These are phyloP conservation scores for Saccharomycodes ludwigii DNA, from an alignment of 805 yeast genomes.

Conservation along the genomic window DNA sequence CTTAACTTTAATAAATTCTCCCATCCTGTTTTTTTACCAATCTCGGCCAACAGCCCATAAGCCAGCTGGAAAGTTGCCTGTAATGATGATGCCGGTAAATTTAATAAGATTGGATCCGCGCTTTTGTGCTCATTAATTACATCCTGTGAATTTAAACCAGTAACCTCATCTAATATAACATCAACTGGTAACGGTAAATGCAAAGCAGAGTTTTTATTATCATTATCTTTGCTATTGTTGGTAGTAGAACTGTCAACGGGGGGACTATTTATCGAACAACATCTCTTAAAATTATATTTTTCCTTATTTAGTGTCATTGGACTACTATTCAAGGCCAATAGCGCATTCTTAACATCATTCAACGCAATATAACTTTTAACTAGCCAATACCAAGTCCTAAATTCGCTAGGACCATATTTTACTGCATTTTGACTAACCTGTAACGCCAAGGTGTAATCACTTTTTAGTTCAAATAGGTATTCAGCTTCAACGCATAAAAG, in stretches of 20 bases:
- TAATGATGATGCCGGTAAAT: slow-evolving; percentile 58
- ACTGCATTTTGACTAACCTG: slow-evolving; percentile 28
- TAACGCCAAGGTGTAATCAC: slow-evolving; percentile 17
- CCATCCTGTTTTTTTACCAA: slow-evolving; percentile 65
- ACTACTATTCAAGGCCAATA: slow-evolving; percentile 62
- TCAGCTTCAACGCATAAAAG: slow-evolving; percentile 20
- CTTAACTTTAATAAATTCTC: slow-evolving; percentile 47
- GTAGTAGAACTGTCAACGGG: too few species aligned
- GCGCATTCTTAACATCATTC: slow-evolving; percentile 59
- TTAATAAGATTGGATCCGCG: slow-evolving; percentile 48
- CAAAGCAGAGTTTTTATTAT: slow-evolving; percentile 27
- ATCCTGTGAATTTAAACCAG: slow-evolving; percentile 52
- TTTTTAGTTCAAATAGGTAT: slow-evolving; percentile 16
- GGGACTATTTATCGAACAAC: too few species aligned
- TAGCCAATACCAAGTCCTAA: slow-evolving; percentile 59
- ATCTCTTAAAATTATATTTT: slow-evolving; percentile 48
- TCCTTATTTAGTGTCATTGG: slow-evolving; percentile 69
- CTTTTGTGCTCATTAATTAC: slow-evolving; percentile 53
- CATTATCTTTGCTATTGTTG: slow-evolving; percentile 6
- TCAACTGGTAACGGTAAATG: slow-evolving; percentile 72
- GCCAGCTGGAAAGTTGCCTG: slow-evolving; percentile 44
- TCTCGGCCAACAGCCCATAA: slow-evolving; percentile 49
- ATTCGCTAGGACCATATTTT: slow-evolving; percentile 62
- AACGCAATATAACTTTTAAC: slow-evolving; percentile 51
- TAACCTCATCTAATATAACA: slow-evolving; percentile 57